Evolutionary conservation across 2,329 filamentous ascomycete genomes (phyloP).

Genomic region (Thermoascus crustaceus): DNA sequence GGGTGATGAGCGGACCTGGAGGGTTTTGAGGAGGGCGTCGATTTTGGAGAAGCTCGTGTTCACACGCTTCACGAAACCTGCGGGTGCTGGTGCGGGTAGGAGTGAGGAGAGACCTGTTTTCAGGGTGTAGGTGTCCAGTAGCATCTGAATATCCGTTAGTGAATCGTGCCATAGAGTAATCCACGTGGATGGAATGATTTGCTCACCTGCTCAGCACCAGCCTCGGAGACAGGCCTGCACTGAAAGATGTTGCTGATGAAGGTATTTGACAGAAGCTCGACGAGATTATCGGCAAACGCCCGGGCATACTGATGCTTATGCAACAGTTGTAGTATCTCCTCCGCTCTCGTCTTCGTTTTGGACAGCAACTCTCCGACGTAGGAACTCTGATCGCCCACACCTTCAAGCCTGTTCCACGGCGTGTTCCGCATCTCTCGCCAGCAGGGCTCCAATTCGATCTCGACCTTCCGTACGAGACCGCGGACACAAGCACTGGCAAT

Average conservation of each 20-base stretch:
- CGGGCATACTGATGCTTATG: slow-evolving; percentile 90
- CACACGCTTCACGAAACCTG: slow-evolving; percentile 75
- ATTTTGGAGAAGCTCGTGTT: slow-evolving; percentile 76
- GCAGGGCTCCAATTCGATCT: slow-evolving; percentile 70
- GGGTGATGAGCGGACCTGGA: slow-evolving; percentile 85
- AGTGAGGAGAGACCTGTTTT: slow-evolving; percentile 43
- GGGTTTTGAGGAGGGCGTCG: slow-evolving; percentile 87
- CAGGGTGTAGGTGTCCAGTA: slow-evolving; percentile 79
- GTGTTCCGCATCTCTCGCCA: slow-evolving; percentile 98
- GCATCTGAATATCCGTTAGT: slow-evolving; percentile 55
- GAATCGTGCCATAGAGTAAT: slow-evolving; percentile 4
- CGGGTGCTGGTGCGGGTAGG: slow-evolving; percentile 49
- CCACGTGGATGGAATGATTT: neutral
- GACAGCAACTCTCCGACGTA: slow-evolving; percentile 78
- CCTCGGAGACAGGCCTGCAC: slow-evolving; percentile 84
- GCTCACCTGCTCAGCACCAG: slow-evolving; percentile 78
- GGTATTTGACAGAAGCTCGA: slow-evolving; percentile 71
- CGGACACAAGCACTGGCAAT: slow-evolving; percentile 84
- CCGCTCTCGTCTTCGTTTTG: slow-evolving; percentile 61
- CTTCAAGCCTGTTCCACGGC: slow-evolving; percentile 89
- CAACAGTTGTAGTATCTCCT: slow-evolving; percentile 67
- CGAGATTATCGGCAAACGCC: slow-evolving; percentile 92
- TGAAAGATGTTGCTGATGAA: slow-evolving; percentile 81
- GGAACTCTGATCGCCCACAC: slow-evolving; percentile 83
- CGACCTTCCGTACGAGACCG: slow-evolving; percentile 73